phyloP scores from a whole-genome alignment of 805 yeast species.

The Wickerhamiella siamensis region DNA sequence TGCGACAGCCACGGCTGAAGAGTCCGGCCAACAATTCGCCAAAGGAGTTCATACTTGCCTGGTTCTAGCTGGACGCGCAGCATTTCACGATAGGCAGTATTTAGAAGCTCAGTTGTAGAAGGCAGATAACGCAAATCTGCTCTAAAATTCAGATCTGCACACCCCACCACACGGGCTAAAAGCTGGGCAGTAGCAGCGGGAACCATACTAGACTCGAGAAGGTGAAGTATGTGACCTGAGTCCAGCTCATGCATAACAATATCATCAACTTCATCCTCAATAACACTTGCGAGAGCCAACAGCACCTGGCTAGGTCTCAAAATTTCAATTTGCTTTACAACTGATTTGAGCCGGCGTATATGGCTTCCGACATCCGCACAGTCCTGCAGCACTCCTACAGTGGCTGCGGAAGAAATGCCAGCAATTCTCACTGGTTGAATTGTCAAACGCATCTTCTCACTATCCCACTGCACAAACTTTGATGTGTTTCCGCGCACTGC shows the following conservation, averaged over 20 bases:
- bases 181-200: neutral
- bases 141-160: constrained; percentile 5
- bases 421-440: neutral
- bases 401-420: neutral
- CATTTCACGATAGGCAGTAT: constrained; percentile 6
- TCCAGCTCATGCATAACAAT: neutral
- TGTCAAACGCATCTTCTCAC: neutral
- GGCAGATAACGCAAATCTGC: constrained; percentile 10
- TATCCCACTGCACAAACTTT: constrained; percentile 3
- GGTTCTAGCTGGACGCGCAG: neutral
- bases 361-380: constrained; percentile 7
- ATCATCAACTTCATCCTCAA: constrained; percentile 3
- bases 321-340: constrained; percentile 4
- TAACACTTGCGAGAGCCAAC: constrained; percentile 7
- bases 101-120: constrained; percentile 5
- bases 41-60: constrained; percentile 5
- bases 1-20: constrained; percentile 14
- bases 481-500: constrained; percentile 8
- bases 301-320: neutral
- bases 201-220: neutral
- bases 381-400: neutral
- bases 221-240: neutral
- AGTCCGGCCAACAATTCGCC: constrained; percentile 9
- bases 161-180: constrained; percentile 13
- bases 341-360: constrained; percentile 7